Base-by-base conservation (phyloP, 371 early-diverging fungal genomes). In the Mortierella sp. region DNA sequence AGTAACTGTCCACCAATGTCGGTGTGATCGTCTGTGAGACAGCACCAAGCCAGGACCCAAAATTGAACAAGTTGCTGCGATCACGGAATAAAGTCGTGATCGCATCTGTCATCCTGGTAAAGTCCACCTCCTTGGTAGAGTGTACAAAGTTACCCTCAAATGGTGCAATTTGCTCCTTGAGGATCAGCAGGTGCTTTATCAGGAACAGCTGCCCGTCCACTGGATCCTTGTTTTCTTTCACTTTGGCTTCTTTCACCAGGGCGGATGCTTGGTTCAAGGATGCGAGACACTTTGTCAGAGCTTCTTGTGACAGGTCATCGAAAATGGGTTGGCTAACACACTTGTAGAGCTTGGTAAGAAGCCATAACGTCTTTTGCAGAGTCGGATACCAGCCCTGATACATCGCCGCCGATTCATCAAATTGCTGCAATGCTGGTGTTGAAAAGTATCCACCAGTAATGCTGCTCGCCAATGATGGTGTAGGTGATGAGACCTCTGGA, bases 281-380 rank as follows among this genome's bases (percentile, higher is more conserved):
- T 31, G 83, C 73, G 10, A 84, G 83, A 63, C 95, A 94, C 21
- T 89, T 71, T 21, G 89, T 86, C 13, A 94, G 89, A 7, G 89
- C 93, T 57, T 94, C 94, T 62, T 94, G 92, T 3, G 94, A 90
- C 18, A 94, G 67, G 73, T 93, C 95, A 56, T 93, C 93, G 71
- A 94, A 94, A 4, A 92, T 89, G 14, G 87, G 55, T 9, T 83
- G 82, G 82, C 91, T 89, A 12, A 94, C 87, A 53, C 87, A 86
- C 30, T 84, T 86, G 64, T 93, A 93, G 19, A 94, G 82, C 78
- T 93, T 93, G n/a, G 91, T 87, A 23, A 94, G 76, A 23, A 94
- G 72, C 86, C 91, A 92, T 12, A 94, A 81, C 4, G 94, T 91
- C 64, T 88, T 86, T 68, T 92, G 92, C 23, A 94, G 74, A 0